Evolutionary conservation across 2,329 filamentous ascomycete species (phyloP).

Genomic region (Fusarium sp.): DNA sequence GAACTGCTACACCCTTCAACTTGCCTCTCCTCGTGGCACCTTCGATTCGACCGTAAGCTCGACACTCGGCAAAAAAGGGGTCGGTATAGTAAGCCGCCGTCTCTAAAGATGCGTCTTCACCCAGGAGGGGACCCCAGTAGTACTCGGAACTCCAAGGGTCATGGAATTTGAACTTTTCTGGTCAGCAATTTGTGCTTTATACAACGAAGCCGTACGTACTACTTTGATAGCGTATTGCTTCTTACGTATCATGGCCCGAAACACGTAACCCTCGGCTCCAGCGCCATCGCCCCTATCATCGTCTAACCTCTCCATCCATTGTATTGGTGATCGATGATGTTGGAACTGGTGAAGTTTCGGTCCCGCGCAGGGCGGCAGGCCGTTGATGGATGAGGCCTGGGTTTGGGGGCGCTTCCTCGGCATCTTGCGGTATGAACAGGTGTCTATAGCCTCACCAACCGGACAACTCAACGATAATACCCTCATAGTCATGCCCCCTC

Average conservation of each 20-base stretch:
- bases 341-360: conserved; percentile 31
- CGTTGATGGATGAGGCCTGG: not conserved
- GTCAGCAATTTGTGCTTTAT: not conserved
- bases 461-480: not conserved
- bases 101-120: conserved; percentile 20
- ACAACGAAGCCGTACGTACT: conserved; percentile 4
- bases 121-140: conserved; percentile 34
- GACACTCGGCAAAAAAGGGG: conserved; percentile 40
- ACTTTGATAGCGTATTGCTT: conserved; percentile 40
- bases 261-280: conserved; percentile 29
- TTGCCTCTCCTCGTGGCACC: conserved; percentile 5
- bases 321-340: conserved; percentile 28
- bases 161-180: conserved; percentile 36
- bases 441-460: not conserved
- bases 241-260: conserved; percentile 24
- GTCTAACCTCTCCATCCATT: conserved; percentile 37
- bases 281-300: conserved; percentile 6
- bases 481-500: not conserved
- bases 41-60: conserved; percentile 36
- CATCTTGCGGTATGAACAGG: not conserved
- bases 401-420: not conserved
- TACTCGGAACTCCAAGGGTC: conserved; percentile 25
- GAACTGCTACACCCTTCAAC: conserved; percentile 1
- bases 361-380: conserved; percentile 31
- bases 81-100: conserved; percentile 37